phyloP scores from a whole-genome alignment of 2,329 filamentous ascomycete genomes.

The Dothistroma pini region DNA sequence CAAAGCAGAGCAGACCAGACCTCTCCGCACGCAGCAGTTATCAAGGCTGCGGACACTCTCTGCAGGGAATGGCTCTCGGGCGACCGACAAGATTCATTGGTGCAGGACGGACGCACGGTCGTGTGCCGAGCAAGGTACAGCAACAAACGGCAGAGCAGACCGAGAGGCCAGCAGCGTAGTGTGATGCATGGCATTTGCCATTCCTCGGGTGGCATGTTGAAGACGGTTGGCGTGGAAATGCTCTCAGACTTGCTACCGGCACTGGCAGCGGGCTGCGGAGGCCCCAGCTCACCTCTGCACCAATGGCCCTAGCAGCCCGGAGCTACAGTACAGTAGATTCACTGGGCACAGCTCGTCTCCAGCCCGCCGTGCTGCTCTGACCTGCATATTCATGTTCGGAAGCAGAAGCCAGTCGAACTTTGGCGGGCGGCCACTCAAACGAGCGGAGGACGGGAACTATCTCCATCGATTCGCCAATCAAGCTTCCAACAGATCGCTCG shows the following conservation, averaged over 20 bases:
- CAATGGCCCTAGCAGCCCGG: constrained; percentile 11
- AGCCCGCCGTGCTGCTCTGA: background rate
- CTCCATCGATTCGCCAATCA: no score
- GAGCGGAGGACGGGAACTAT: no score
- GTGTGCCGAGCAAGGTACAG: constrained; percentile 28
- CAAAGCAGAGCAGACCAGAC: background rate
- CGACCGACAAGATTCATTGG: constrained; percentile 23
- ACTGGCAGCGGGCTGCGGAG: no score
- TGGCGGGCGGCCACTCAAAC: background rate
- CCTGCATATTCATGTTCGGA: no score
- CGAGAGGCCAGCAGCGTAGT: background rate
- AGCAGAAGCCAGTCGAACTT: background rate
- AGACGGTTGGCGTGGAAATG: constrained; percentile 23
- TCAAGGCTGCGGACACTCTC: constrained; percentile 25
- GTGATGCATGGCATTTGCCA: constrained; percentile 6
- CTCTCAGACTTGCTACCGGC: background rate
- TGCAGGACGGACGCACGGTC: constrained; percentile 16
- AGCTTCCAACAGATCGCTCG: background rate
- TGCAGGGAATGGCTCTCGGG: constrained; percentile 23
- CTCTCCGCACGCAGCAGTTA: no score
- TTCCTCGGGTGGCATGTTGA: constrained; percentile 11
- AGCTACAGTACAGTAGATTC: no score
- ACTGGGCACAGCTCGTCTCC: background rate
- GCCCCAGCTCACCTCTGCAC: background rate
- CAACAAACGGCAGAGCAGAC: constrained; percentile 10